phyloP scores from a whole-genome alignment of 495 filamentous ascomycete genomes.

The Podospora comata region DNA sequence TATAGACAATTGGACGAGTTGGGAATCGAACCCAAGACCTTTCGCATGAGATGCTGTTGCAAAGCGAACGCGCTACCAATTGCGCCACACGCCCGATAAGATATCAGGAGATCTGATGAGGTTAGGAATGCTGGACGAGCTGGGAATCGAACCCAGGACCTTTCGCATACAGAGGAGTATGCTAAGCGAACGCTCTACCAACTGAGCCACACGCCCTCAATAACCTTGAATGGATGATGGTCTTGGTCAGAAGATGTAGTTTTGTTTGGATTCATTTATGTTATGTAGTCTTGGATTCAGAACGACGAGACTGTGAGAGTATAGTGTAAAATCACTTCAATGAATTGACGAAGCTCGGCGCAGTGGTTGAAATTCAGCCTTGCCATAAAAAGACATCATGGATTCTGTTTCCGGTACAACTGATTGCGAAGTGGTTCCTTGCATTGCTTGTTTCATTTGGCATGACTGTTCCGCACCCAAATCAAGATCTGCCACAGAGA shows the following conservation, averaged over 20 bases:
- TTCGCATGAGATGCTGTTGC: constrained; percentile 1
- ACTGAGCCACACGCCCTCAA: constrained; percentile 7
- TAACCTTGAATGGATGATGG: neutral
- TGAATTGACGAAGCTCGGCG: neutral
- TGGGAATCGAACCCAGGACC: constrained; percentile 18
- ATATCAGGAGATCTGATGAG: neutral
- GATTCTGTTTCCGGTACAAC: too few relatives aligned
- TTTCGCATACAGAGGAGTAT: constrained; percentile 6
- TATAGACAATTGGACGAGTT: neutral
- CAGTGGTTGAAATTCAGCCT: neutral
- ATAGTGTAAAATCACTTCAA: neutral
- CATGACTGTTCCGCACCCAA: neutral
- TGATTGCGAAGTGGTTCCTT: neutral
- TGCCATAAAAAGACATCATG: neutral
- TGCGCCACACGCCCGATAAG: constrained; percentile 1
- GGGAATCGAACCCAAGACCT: constrained; percentile 8
- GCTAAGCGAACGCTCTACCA: neutral
- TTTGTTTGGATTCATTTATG: neutral
- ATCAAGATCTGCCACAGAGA: neutral
- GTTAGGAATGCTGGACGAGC: constrained; percentile 7
- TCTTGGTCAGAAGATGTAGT: neutral
- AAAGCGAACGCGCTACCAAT: constrained; percentile 7
- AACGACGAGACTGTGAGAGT: too few relatives aligned
- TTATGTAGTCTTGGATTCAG: too few relatives aligned
- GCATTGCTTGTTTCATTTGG: neutral